Conservation (phyloP, 1,284 basidiomycete species). For the Chalciporus sp. region DNA sequence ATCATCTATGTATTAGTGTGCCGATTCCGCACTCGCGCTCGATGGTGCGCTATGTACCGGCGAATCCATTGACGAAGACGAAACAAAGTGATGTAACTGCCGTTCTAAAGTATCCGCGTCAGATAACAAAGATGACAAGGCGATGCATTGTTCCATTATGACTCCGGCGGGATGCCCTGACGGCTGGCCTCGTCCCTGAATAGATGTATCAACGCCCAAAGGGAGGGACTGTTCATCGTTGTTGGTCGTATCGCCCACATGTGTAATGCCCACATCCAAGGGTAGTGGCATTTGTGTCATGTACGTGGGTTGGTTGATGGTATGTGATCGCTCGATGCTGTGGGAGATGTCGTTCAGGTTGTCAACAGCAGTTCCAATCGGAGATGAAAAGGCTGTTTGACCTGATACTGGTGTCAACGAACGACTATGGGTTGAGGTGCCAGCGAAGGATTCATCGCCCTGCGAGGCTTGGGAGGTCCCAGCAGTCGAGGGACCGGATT, state of each 20-base stretch:
- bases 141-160: conserved; percentile 21
- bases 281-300: conserved; percentile 16
- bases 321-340: conserved; percentile 28
- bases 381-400: conserved; percentile 38
- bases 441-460: conserved; percentile 12
- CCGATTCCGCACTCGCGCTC: conserved; percentile 12
- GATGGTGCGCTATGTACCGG: conserved; percentile 28
- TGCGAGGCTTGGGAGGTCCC: conserved; percentile 11
- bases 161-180: conserved; percentile 14
- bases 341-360: conserved; percentile 28
- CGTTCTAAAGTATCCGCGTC: conserved; percentile 27
- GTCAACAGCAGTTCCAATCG: conserved; percentile 26
- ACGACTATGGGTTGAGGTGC: conserved; percentile 19
- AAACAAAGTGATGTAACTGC: conserved; percentile 39
- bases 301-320: conserved; percentile 17
- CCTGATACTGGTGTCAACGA: conserved; percentile 36
- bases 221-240: conserved; percentile 16
- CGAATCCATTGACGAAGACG: conserved; percentile 38
- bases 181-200: conserved; percentile 8
- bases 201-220: neutral
- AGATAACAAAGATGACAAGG: conserved; percentile 32
- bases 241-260: conserved; percentile 5
- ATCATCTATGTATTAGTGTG: conserved; percentile 20
- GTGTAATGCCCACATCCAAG: conserved; percentile 13
- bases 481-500: conserved; percentile 1